A percentile compares a stretch with the other conserved stretches of the same genome.
phyloP scores from a whole-genome alignment of 1,139 yeast species.

The Nadsonia starkeyi-henricii region DNA sequence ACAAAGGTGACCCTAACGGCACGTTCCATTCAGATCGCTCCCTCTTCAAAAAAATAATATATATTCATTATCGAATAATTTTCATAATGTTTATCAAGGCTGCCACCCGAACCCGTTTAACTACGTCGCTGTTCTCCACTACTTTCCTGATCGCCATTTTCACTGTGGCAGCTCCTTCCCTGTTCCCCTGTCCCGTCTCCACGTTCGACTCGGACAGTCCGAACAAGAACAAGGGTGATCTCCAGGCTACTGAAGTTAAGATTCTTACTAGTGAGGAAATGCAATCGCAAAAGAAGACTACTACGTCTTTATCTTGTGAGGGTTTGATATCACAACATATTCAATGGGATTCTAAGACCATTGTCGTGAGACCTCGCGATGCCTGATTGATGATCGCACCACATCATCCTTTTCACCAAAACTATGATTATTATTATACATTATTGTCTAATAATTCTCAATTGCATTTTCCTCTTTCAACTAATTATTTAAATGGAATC shows the following conservation, averaged over 20 bases:
- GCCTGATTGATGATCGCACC: too few relatives aligned
- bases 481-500: too few relatives aligned
- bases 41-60: too few relatives aligned
- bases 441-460: too few relatives aligned
- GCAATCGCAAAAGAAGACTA: too few relatives aligned
- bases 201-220: background rate
- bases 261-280: background rate
- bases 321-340: background rate
- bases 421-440: too few relatives aligned
- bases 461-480: too few relatives aligned
- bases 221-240: background rate
- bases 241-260: background rate
- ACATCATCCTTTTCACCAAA: too few relatives aligned
- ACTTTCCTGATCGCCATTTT: slow-evolving; percentile 60
- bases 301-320: background rate
- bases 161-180: slow-evolving; percentile 54
- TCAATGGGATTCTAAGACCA: background rate
- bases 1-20: too few relatives aligned
- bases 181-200: slow-evolving; percentile 56
- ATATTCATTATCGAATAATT: background rate
- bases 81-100: slow-evolving; percentile 35
- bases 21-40: too few relatives aligned
- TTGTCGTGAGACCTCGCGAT: background rate
- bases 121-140: slow-evolving; percentile 59
- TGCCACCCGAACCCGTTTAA: slow-evolving; percentile 39